These are phyloP conservation scores for Corchorus olitorius DNA, from an alignment of 345 rosid species.

Conservation along the genomic window DNA sequence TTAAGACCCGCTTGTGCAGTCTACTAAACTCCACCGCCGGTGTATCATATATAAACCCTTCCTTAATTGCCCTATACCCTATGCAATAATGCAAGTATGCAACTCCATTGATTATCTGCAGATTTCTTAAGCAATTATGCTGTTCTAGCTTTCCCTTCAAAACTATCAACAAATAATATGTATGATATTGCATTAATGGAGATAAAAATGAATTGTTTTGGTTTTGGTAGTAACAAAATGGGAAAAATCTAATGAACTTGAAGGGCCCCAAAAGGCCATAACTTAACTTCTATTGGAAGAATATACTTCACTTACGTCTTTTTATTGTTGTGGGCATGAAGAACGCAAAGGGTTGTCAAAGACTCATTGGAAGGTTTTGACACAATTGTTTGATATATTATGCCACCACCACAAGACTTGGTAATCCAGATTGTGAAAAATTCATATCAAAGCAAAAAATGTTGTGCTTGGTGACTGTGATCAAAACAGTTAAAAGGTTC, in stretches of 20 bases:
- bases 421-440: neutral
- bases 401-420: neutral
- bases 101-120: neutral
- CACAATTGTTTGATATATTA: neutral
- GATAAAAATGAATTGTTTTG: neutral
- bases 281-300: constrained; percentile 8
- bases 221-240: neutral
- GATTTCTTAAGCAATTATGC: neutral
- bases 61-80: neutral
- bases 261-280: neutral
- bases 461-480: neutral
- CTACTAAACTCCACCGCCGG: too few relatives aligned
- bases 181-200: too few relatives aligned
- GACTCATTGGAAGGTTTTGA: neutral
- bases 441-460: neutral
- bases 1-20: too few relatives aligned
- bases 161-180: too few relatives aligned
- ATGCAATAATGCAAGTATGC: neutral
- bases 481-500: neutral
- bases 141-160: neutral
- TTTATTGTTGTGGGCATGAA: neutral
- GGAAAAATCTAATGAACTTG: neutral
- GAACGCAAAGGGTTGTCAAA: neutral
- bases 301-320: neutral
- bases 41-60: too few relatives aligned